phyloP scores from a whole-genome alignment of 2,329 filamentous ascomycete genomes.

The Didymella lethalis region DNA sequence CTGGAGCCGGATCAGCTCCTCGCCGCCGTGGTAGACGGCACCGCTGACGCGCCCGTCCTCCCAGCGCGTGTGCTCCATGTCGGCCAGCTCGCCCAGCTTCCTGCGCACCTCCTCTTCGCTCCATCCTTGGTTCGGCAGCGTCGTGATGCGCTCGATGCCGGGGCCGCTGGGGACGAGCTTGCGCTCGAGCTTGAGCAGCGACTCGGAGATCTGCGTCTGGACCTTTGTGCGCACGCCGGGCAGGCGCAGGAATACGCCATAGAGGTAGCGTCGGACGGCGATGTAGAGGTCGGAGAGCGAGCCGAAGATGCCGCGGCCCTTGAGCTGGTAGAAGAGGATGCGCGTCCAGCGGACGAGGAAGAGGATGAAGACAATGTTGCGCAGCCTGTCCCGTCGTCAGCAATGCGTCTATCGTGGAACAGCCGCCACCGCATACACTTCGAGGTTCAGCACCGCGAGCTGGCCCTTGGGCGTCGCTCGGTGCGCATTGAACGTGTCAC shows the following conservation, averaged over 20 bases:
- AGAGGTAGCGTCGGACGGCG: conserved; percentile 74
- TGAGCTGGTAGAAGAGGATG: conserved; percentile 81
- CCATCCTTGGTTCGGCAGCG: conserved; percentile 85
- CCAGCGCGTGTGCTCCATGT: conserved; percentile 94
- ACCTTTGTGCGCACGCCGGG: conserved; percentile 89
- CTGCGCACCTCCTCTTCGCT: conserved; percentile 76
- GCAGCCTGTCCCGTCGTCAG: conserved; percentile 64
- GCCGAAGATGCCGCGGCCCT: conserved; percentile 86
- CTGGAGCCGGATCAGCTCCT: conserved; percentile 81
- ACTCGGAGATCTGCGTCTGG: conserved; percentile 81
- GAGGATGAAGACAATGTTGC: conserved; percentile 87
- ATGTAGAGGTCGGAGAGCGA: conserved; percentile 77
- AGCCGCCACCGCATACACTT: conserved; percentile 66
- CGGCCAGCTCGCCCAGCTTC: conserved; percentile 79
- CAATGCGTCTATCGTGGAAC: neutral
- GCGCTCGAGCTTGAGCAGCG: conserved; percentile 78
- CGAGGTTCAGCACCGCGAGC: conserved; percentile 68
- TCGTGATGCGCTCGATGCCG: conserved; percentile 74
- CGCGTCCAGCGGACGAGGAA: conserved; percentile 86
- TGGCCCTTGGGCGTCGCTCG: conserved; percentile 63
- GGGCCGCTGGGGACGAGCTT: conserved; percentile 81
- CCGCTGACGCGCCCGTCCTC: conserved; percentile 95
- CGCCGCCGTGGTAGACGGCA: conserved; percentile 94
- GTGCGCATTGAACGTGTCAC: conserved; percentile 71
- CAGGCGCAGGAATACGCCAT: conserved; percentile 83